These are phyloP conservation scores for Psilocybe mexicana DNA, from an alignment of 1,284 basidiomycete genomes.

Conservation along the genomic window DNA sequence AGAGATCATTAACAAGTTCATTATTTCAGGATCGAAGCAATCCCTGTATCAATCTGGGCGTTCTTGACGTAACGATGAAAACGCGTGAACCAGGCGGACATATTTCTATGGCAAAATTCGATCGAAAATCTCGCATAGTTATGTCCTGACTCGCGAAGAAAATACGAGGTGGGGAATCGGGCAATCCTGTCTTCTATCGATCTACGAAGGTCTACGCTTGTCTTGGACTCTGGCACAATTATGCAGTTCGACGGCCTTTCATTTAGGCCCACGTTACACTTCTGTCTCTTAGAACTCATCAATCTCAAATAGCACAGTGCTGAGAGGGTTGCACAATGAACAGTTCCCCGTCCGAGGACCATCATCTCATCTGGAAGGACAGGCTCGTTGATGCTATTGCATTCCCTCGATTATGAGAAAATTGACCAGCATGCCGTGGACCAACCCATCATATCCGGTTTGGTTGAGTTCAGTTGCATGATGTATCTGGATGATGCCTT, in stretches of 20 bases:
- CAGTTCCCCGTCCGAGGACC: background rate
- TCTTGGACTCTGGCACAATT: background rate
- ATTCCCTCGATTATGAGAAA: background rate
- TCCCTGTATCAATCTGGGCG: conserved; percentile 4
- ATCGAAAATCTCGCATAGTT: conserved; percentile 9
- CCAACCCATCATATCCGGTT: conserved; percentile 2
- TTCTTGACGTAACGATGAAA: conserved; percentile 12
- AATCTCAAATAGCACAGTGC: background rate
- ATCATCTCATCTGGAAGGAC: background rate
- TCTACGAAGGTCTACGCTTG: background rate
- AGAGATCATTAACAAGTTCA: conserved; percentile 11
- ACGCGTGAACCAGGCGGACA: conserved; percentile 1
- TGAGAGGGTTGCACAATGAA: background rate
- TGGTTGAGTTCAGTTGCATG: background rate
- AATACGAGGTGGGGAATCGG: background rate
- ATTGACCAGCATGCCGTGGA: background rate
- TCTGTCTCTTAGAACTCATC: background rate
- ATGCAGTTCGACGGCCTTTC: background rate
- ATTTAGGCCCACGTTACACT: background rate
- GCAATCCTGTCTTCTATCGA: background rate
- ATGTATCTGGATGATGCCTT: conserved; percentile 7
- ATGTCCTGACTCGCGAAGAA: background rate
- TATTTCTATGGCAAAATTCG: conserved; percentile 12
- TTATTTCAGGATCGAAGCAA: conserved; percentile 8
- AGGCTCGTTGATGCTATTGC: background rate